Conservation (phyloP, 306 rosid genomes). For the Sindora glabra region DNA sequence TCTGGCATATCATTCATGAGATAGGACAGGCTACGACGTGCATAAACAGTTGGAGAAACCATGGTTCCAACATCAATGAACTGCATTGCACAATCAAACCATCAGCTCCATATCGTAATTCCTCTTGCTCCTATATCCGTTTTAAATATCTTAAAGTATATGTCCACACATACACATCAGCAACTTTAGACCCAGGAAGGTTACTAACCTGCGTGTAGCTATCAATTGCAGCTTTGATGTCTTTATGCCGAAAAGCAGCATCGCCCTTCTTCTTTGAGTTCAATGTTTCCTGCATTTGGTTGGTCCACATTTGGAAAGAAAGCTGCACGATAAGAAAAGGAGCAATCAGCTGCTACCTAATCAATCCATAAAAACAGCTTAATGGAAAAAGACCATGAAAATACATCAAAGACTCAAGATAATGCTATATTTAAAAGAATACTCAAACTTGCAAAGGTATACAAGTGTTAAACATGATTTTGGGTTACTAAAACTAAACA, state of each 20-base stretch:
- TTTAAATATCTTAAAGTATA: neutral
- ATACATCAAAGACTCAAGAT: neutral
- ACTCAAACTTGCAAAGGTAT: neutral
- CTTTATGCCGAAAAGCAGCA: slow-evolving; percentile 72
- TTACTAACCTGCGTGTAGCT: slow-evolving; percentile 65
- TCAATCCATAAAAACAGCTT: neutral
- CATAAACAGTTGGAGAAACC: slow-evolving; percentile 82
- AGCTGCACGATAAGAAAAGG: slow-evolving; percentile 47
- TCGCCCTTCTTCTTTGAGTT: slow-evolving; percentile 92
- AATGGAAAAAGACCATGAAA: neutral
- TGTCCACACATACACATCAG: too few species aligned
- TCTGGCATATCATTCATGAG: slow-evolving; percentile 66
- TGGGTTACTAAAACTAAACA: neutral
- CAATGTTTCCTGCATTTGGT: slow-evolving; percentile 92
- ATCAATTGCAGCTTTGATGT: slow-evolving; percentile 59
- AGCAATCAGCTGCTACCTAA: neutral
- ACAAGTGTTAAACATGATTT: neutral
- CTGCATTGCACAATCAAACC: slow-evolving; percentile 40
- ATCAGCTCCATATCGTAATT: slow-evolving; percentile 18
- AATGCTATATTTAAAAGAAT: neutral
- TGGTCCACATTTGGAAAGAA: slow-evolving; percentile 99
- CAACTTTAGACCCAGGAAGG: slow-evolving; percentile 1
- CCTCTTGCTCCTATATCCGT: slow-evolving; percentile 4
- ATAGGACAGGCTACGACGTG: slow-evolving; percentile 85
- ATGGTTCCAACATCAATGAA: slow-evolving; percentile 82